Evolutionary conservation across 371 early-diverging fungal genomes (phyloP), one percentile per base, ranked within the genome.

Genomic region (Apophysomyces elegans): DNA sequence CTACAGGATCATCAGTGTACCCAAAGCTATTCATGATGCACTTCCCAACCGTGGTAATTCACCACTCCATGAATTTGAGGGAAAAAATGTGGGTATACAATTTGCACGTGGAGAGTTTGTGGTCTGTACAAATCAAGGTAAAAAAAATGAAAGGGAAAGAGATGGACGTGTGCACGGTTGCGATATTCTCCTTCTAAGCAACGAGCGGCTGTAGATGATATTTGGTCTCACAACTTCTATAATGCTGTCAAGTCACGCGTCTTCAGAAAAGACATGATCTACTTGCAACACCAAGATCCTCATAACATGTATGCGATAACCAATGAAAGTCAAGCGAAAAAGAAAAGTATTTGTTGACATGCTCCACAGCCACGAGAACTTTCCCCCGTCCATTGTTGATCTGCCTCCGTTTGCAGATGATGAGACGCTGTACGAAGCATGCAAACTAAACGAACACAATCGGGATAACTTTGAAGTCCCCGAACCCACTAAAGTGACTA

Each of bases 61-160:
- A 0, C 81, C 81, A 7, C 50, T 78, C 54, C 81, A 78, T 62
- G 81, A 80, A 68, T 80, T 80, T 35, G 81, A 80, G 50, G 81
- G 81, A 14, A 80, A 78, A 65, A 80, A 80, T 50, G 74, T 78
- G 8, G 81, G 81, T 43, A 78, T 80, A 57, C 76, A 78, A 0
- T 80, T 78, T 61, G 81, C 81, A 43, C 72, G 81, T 9, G 81
- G 81, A 39, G 76, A 80, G 66, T 80, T 63, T 35, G 50, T 80
- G 38, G 74, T 78, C 13, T 78, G 78, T 36, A 80, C 81, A 37
- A 80, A 80, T 47, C 81, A 80, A 80, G 81, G 81, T 78, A 74
- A 50, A n/a, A 26, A 26, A n/a, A 32, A 21, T 0, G 32, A 1
- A 39, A 32, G 26, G n/a, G 6, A 62, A 38, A 12, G 59, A 12